Base-by-base conservation (phyloP, 2,329 filamentous ascomycete genomes). In the Ciborinia camelliae region DNA sequence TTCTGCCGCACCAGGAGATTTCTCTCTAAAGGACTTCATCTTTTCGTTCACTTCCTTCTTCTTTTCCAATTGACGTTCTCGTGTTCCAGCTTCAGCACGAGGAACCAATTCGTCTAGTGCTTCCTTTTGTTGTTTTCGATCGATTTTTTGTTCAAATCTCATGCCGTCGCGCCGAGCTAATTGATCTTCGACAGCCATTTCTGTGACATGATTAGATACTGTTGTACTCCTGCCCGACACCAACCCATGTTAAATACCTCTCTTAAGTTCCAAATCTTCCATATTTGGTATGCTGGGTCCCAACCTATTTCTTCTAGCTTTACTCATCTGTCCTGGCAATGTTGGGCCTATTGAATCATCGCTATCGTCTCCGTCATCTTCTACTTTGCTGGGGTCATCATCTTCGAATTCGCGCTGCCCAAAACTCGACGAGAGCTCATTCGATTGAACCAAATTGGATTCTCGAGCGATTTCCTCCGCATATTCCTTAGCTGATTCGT, bases 21-120 rank as follows among this genome's bases (percentile, higher is more conserved):
- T 86, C 69, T 92, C 81, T 65, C 86, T 79, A 73, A 96, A 97
- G 14, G 84, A 83, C 32, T 86, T 84, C 80, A 96, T 88, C 69
- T 88, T 86, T 8, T 89, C 87, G 37, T 90, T 89, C 6, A 84
- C 80, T 68, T 90, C 89, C 41, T 83, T 84, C 69, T 88, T 89
- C 83, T 97, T 97, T 79, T 99, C 94, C 0, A 98, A 82, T 73
- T 87, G 85, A 14, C 94, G 87, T 78, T 97, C 94, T 53, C 88
- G 87, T 0, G 90, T 90, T 0, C 93, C 92, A 0, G 92, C 80
- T 66, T 95, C 92, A 0, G 94, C 91, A 14, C 91, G 90, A 0
- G 94, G 93, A 0, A 83, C 86, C 0, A 97, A 79, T 69, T 97
- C 93, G 18, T 97, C 91, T 0, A 95, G 81, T 0, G 84, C 84